Base-by-base conservation (phyloP, 495 filamentous ascomycete genomes). In the Penicillium coffeae region DNA sequence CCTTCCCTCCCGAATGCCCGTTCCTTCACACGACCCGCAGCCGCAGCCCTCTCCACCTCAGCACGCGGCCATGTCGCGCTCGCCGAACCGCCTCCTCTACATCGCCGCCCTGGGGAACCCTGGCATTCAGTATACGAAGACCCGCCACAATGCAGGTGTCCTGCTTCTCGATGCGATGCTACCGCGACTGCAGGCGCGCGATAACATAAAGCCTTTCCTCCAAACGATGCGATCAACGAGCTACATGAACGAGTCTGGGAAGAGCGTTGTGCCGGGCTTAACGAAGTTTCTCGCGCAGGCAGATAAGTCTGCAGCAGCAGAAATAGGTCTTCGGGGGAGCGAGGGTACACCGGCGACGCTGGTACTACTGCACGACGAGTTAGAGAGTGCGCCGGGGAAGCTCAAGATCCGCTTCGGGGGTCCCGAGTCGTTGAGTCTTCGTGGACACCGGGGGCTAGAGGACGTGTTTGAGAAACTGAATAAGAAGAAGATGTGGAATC, bases 71-170 rank as follows among this genome's bases (percentile, higher is more conserved):
- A n/a, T 21, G 1, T 3, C 20, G 12, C n/a, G 35, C 6, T 27
- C 59, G 19, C 64, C 63, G 8, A 57, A 53, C 27, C 68, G 74
- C 51, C 70, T 73, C 37, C 65, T 85, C 48, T 78, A 88, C 60
- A 76, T 90, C 51, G 84, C 81, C 69, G 87, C 85, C 21, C 78
- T 90, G 49, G 87, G 87, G 47, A 90, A 90, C 56, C 44, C 82
- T 68, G 32, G 60, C 72, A 10, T 10, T 13, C 69, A 75, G 21
- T 87, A 89, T 65, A 73, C 71, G 45, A 69, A 78, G 41, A 91
- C 86, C n/a, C 84, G 86, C 10, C 90, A 95, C 68, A 87, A 80
- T 47, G 85, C 88, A 27, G 90, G 89, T 43, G 87, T 94, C 69
- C 68, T 78, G 42, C 78, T 88, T 15, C 80, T 92, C 54, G 63